These are phyloP conservation scores for Calonectria naviculata DNA, from an alignment of 2,329 filamentous ascomycete genomes.

Conservation along the genomic window DNA sequence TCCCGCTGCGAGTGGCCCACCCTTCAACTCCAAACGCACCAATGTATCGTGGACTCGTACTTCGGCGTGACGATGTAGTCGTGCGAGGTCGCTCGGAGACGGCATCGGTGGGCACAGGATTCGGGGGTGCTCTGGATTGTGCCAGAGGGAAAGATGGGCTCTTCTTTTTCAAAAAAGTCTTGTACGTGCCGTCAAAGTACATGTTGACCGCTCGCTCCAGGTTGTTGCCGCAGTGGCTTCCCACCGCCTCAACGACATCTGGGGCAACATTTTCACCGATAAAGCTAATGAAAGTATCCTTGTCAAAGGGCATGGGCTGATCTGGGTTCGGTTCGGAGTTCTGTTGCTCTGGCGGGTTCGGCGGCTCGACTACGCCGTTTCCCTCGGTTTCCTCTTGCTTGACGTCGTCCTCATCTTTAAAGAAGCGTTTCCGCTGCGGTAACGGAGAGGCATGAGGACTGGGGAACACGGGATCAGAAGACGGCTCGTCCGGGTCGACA, in stretches of 20 bases:
- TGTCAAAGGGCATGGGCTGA: conserved; percentile 60
- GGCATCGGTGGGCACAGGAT: conserved; percentile 17
- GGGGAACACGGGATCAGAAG: conserved; percentile 37
- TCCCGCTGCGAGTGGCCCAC: conserved; percentile 90
- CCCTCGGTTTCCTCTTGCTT: conserved; percentile 32
- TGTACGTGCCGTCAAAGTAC: conserved; percentile 78
- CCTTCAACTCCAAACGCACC: conserved; percentile 92
- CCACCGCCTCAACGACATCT: conserved; percentile 61
- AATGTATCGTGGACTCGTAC: conserved; percentile 74
- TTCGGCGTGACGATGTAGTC: conserved; percentile 32
- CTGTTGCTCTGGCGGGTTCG: conserved; percentile 22
- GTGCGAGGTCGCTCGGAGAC: conserved; percentile 21
- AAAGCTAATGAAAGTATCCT: conserved; percentile 67
- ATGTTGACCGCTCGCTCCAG: conserved; percentile 74
- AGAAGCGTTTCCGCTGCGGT: conserved; percentile 37
- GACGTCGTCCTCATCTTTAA: conserved; percentile 39
- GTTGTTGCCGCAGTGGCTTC: conserved; percentile 65
- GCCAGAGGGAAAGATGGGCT: conserved; percentile 10
- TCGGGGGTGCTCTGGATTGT: conserved; percentile 9
- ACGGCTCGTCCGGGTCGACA: conserved; percentile 45
- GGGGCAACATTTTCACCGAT: conserved; percentile 66
- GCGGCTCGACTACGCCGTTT: conserved; percentile 21
- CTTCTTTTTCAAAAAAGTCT: conserved; percentile 54
- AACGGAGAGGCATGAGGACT: conserved; percentile 38
- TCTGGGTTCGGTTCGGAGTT: conserved; percentile 14